Percentiles rank a stretch among this genome's conserved stretches.
Conservation (phyloP, 441 rosid genomes). For the Jatropha podagrica region DNA sequence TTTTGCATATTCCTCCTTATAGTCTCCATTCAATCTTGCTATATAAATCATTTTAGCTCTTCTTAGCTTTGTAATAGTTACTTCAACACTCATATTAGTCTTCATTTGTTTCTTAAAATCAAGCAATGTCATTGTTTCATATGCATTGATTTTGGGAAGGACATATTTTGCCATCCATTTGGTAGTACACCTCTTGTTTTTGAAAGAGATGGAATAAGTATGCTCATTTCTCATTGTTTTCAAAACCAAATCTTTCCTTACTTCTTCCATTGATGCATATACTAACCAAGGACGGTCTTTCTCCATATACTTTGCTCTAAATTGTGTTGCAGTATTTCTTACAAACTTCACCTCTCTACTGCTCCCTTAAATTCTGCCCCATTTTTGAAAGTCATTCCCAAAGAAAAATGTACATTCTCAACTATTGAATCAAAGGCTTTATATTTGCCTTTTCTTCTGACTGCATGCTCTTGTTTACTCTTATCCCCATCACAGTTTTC, state of each 20-base stretch:
- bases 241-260: not conserved
- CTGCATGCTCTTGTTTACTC: too few relatives aligned
- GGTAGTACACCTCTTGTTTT: not conserved
- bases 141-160: not conserved
- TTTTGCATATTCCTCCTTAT: not conserved
- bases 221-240: not conserved
- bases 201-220: not conserved
- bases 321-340: too few relatives aligned
- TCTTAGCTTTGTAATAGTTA: not conserved
- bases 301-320: too few relatives aligned
- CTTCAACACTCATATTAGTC: not conserved
- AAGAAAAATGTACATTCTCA: too few relatives aligned
- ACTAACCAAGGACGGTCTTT: too few relatives aligned
- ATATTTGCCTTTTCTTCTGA: too few relatives aligned
- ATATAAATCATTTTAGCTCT: not conserved
- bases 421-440: too few relatives aligned
- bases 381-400: too few relatives aligned
- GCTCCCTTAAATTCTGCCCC: too few relatives aligned
- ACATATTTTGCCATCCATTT: not conserved
- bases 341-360: too few relatives aligned
- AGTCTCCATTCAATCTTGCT: not conserved
- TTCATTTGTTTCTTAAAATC: not conserved
- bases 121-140: not conserved
- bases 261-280: too few relatives aligned
- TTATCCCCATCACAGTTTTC: too few relatives aligned